Evolutionary conservation across 305 asterid species (phyloP).

Genomic region (Monarda citriodora): DNA sequence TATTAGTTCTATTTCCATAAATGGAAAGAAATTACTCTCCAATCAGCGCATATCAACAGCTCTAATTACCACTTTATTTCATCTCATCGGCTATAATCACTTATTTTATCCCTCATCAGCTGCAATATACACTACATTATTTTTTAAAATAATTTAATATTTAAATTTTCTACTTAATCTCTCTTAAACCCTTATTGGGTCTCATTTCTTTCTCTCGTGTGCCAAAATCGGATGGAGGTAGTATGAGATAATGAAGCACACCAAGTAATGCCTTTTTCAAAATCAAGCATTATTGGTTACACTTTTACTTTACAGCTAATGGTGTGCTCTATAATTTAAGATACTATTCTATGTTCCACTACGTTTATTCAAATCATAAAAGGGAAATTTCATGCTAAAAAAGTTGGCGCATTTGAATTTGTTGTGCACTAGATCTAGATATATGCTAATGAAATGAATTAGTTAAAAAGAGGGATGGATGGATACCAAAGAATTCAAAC

Average conservation of each 20-base stretch:
- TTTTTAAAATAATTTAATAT: too few species aligned
- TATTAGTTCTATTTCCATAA: too few species aligned
- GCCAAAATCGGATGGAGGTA: too few species aligned
- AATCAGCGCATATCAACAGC: too few species aligned
- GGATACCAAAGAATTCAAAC: not conserved
- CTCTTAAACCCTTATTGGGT: too few species aligned
- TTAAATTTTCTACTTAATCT: too few species aligned
- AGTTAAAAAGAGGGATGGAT: not conserved
- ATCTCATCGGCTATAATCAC: too few species aligned
- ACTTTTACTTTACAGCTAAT: constrained; percentile 26
- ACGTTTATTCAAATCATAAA: not conserved
- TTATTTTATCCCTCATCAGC: too few species aligned
- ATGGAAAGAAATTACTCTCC: too few species aligned
- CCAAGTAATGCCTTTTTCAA: constrained; percentile 14
- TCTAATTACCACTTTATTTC: too few species aligned
- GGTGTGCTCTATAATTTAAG: constrained; percentile 5
- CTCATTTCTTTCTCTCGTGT: too few species aligned
- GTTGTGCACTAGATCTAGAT: not conserved
- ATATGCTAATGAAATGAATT: not conserved
- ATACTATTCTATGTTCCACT: constrained; percentile 6
- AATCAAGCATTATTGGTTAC: not conserved
- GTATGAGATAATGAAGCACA: constrained; percentile 10
- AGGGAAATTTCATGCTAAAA: not conserved
- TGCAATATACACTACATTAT: too few species aligned
- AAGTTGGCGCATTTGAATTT: not conserved